Conservation (phyloP, 1,139 yeast genomes). For the Hemisphaericaspora subhashii region DNA sequence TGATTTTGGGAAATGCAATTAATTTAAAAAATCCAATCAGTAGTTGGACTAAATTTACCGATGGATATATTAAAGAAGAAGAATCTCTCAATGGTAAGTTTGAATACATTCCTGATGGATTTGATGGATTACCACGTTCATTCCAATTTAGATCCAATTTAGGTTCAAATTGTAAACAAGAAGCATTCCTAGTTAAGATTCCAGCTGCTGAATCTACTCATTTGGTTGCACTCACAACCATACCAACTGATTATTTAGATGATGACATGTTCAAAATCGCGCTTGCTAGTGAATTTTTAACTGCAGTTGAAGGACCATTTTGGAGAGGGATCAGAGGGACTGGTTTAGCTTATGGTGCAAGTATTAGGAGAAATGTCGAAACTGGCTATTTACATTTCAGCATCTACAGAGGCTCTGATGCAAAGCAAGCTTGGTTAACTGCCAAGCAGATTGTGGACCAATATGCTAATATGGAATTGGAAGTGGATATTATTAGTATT, state of each 20-base stretch:
- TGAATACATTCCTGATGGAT: slow-evolving; percentile 18
- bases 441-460: slow-evolving; percentile 68
- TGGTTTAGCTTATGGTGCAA: slow-evolving; percentile 92
- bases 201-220: slow-evolving; percentile 91
- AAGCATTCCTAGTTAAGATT: slow-evolving; percentile 67
- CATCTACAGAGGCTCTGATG: slow-evolving; percentile 84
- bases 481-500: slow-evolving; percentile 58
- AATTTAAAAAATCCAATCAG: slow-evolving; percentile 54
- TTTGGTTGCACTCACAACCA: slow-evolving; percentile 57
- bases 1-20: slow-evolving; percentile 68
- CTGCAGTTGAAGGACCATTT: slow-evolving; percentile 93
- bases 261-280: slow-evolving; percentile 71
- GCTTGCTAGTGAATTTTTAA: slow-evolving; percentile 74
- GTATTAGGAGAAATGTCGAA: slow-evolving; percentile 58
- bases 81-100: slow-evolving; percentile 3
- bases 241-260: slow-evolving; percentile 64
- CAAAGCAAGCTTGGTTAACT: slow-evolving; percentile 65
- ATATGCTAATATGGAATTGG: slow-evolving; percentile 51
- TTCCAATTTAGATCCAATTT: slow-evolving; percentile 52
- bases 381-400: slow-evolving; percentile 65
- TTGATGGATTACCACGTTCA: slow-evolving; percentile 51
- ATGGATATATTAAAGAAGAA: slow-evolving; percentile 16
- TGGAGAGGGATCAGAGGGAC: slow-evolving; percentile 97
- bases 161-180: slow-evolving; percentile 53
- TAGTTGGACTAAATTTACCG: slow-evolving; percentile 56